These are phyloP conservation scores for Nemania diffusa DNA, from an alignment of 2,329 filamentous ascomycete genomes.

Conservation along the genomic window DNA sequence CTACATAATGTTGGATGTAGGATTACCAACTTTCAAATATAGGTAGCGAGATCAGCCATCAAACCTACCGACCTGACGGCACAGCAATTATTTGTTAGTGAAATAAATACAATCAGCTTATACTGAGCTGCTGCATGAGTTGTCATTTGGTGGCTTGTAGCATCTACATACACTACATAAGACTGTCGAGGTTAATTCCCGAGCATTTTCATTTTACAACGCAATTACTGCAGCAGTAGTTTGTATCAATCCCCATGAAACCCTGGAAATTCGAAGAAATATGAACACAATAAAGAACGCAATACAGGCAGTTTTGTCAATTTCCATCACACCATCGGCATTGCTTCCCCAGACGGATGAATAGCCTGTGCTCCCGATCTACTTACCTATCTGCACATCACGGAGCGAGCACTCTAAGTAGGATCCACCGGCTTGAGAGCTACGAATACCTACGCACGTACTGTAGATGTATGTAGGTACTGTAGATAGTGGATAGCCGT, in stretches of 20 bases:
- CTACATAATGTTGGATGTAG: background rate
- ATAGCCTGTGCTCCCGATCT: slow-evolving; percentile 10
- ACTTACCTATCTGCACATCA: background rate
- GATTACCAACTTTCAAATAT: background rate
- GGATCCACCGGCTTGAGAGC: background rate
- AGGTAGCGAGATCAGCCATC: background rate
- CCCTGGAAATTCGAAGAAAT: background rate
- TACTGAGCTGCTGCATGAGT: background rate
- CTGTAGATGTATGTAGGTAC: background rate
- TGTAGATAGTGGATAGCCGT: background rate
- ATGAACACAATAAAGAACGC: background rate
- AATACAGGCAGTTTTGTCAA: slow-evolving; percentile 13
- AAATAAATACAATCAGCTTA: background rate
- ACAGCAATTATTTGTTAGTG: background rate
- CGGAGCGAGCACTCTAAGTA: slow-evolving; percentile 5
- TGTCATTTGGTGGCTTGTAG: background rate
- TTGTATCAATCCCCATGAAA: background rate
- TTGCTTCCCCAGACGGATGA: slow-evolving; percentile 15
- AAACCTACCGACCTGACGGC: background rate
- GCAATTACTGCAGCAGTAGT: background rate
- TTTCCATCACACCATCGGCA: background rate
- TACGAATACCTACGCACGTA: background rate
- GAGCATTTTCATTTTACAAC: background rate
- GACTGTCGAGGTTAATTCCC: too few relatives aligned
- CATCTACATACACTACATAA: background rate